Conservation (phyloP, 768 basidiomycete genomes). For the Macrolepiota fuliginosa region DNA sequence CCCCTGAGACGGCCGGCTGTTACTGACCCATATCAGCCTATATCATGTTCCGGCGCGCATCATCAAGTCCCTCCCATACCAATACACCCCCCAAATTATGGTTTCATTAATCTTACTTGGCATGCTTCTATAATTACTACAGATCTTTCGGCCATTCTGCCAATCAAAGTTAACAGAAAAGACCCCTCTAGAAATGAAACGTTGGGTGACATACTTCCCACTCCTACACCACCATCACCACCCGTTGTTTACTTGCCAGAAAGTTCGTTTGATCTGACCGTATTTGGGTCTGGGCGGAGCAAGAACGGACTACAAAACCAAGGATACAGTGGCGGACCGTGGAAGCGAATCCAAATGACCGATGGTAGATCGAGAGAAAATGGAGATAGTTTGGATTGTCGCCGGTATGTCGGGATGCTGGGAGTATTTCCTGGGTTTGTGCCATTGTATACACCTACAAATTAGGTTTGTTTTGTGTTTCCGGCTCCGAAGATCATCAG, state of each 20-base stretch:
- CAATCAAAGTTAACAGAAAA: not conserved
- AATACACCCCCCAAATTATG: not conserved
- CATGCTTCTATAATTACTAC: not conserved
- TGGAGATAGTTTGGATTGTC: not conserved
- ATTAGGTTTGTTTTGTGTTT: not conserved
- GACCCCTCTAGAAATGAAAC: not conserved
- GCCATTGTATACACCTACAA: not conserved
- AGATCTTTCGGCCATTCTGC: not conserved
- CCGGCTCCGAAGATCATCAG: not conserved
- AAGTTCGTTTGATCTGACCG: not conserved
- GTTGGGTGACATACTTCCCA: not conserved
- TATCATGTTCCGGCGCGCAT: too few relatives aligned
- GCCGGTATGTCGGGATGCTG: not conserved
- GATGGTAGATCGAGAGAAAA: not conserved
- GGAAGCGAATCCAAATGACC: not conserved
- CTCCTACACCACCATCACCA: not conserved
- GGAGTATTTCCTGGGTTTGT: not conserved
- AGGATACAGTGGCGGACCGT: not conserved
- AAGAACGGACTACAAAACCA: not conserved
- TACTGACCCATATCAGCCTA: too few relatives aligned
- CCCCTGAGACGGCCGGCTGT: not conserved
- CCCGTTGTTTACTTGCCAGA: not conserved
- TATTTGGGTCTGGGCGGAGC: not conserved
- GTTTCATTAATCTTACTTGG: not conserved
- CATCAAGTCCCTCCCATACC: not conserved